These are phyloP conservation scores for Viola odorata DNA, from an alignment of 345 rosid genomes.

Conservation along the genomic window DNA sequence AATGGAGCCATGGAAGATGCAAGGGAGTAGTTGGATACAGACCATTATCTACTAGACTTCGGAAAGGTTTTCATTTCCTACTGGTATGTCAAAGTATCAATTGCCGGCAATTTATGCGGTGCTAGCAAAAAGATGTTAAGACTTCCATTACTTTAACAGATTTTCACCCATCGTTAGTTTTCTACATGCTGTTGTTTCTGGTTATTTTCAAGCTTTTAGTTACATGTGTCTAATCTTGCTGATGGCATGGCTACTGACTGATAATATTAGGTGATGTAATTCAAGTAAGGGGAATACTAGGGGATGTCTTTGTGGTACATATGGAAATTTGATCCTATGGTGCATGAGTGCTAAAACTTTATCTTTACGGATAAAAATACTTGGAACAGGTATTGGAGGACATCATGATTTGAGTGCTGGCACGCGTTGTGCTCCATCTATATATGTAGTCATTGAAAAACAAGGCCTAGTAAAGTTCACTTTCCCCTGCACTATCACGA, in stretches of 20 bases:
- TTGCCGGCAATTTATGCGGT: too few species aligned
- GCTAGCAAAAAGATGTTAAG: too few species aligned
- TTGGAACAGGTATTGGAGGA: constrained; percentile 20
- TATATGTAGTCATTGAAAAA: constrained; percentile 13
- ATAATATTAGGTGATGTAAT: not conserved
- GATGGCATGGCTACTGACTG: not conserved
- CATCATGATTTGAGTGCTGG: constrained; percentile 25
- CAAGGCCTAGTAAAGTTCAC: constrained; percentile 16
- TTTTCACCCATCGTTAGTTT: not conserved
- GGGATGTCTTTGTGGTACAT: constrained; percentile 1
- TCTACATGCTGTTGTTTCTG: not conserved
- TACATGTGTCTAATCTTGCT: not conserved
- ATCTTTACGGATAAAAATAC: constrained; percentile 17
- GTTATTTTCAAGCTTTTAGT: constrained; percentile 1
- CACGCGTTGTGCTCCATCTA: constrained; percentile 23
- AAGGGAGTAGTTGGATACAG: not conserved
- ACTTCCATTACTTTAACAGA: too few species aligned
- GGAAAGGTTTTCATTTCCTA: too few species aligned
- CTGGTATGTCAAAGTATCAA: too few species aligned
- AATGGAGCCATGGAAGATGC: constrained; percentile 8
- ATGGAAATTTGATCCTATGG: constrained; percentile 4
- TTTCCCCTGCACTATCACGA: constrained; percentile 25
- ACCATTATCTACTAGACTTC: too few species aligned
- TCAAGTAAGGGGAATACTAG: not conserved
- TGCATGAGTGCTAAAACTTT: constrained; percentile 6